These are phyloP conservation scores for Cryptococcus maquisensis DNA, from an alignment of 1,284 basidiomycete species.

Conservation along the genomic window DNA sequence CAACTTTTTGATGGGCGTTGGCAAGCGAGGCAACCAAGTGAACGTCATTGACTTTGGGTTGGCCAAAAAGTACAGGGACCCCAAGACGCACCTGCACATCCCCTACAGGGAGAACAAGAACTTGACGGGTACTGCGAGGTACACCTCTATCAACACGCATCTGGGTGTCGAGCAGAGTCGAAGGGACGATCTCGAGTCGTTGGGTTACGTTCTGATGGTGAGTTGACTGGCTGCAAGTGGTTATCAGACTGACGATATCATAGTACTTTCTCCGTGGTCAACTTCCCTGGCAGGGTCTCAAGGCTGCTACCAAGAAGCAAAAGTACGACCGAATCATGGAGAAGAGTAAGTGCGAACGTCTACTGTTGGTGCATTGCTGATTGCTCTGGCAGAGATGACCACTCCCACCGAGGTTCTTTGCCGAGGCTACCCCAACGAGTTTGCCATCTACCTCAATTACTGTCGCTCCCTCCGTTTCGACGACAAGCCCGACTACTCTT, in stretches of 20 bases:
- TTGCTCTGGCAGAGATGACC: slow-evolving; percentile 72
- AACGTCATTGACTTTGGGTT: slow-evolving; percentile 99
- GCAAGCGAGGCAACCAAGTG: slow-evolving; percentile 98
- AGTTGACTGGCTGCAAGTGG: slow-evolving; percentile 2
- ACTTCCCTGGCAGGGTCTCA: slow-evolving; percentile 95
- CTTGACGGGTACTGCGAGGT: slow-evolving; percentile 95
- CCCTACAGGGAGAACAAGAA: slow-evolving; percentile 99
- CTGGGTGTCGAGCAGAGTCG: slow-evolving; percentile 95
- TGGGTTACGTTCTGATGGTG: slow-evolving; percentile 86
- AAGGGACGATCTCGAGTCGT: slow-evolving; percentile 91
- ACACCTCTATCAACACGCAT: slow-evolving; percentile 99
- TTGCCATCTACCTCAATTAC: slow-evolving; percentile 96
- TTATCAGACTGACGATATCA: slow-evolving; percentile 3
- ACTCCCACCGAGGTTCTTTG: slow-evolving; percentile 93
- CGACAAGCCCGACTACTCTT: slow-evolving; percentile 97
- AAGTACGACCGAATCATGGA: slow-evolving; percentile 99
- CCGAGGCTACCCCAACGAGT: slow-evolving; percentile 95
- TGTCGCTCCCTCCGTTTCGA: slow-evolving; percentile 94
- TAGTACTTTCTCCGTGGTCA: slow-evolving; percentile 93
- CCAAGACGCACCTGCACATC: slow-evolving; percentile 98
- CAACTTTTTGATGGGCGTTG: slow-evolving; percentile 99
- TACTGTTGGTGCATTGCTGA: background rate
- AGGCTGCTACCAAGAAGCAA: slow-evolving; percentile 98
- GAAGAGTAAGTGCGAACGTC: slow-evolving; percentile 56
- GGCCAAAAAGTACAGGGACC: slow-evolving; percentile 99